phyloP scores from a whole-genome alignment of 257 asterid species.

The Solanum paucissectum region DNA sequence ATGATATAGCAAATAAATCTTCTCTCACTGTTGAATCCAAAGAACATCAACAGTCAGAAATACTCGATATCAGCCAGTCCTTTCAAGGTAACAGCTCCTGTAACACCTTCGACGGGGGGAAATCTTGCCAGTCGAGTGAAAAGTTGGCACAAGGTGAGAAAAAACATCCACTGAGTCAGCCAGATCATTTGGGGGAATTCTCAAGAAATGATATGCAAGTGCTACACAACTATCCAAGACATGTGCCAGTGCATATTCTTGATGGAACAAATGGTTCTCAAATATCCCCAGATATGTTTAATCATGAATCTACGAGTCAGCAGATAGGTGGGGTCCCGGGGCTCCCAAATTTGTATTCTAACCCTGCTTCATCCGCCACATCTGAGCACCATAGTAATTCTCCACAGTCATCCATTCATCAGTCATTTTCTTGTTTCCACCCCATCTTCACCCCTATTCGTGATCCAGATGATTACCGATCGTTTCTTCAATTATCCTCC shows the following conservation, averaged over 20 bases:
- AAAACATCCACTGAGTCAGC: constrained; percentile 24
- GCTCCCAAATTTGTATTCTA: constrained; percentile 28
- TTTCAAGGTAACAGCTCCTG: constrained; percentile 25
- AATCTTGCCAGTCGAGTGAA: constrained; percentile 25
- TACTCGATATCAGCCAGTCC: constrained; percentile 21
- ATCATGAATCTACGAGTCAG: constrained; percentile 26
- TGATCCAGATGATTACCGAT: constrained; percentile 51
- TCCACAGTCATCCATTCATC: constrained; percentile 46
- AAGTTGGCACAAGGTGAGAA: constrained; percentile 19
- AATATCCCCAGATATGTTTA: constrained; percentile 21
- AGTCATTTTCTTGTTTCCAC: constrained; percentile 50
- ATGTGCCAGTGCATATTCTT: constrained; percentile 79
- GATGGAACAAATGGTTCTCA: constrained; percentile 47
- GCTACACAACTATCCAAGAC: constrained; percentile 54
- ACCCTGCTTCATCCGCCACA: constrained; percentile 37
- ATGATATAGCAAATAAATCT: constrained; percentile 40
- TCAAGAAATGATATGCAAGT: constrained; percentile 30
- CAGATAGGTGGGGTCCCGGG: constrained; percentile 35
- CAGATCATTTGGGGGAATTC: constrained; percentile 22
- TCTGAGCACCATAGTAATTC: constrained; percentile 38
- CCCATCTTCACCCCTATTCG: constrained; percentile 49
- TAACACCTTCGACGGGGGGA: constrained; percentile 19
- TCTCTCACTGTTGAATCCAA: constrained; percentile 40
- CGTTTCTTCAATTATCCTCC: constrained; percentile 52
- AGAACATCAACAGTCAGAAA: constrained; percentile 24